Base-by-base conservation (phyloP, 257 asterid genomes). In the Echites panduratus region DNA sequence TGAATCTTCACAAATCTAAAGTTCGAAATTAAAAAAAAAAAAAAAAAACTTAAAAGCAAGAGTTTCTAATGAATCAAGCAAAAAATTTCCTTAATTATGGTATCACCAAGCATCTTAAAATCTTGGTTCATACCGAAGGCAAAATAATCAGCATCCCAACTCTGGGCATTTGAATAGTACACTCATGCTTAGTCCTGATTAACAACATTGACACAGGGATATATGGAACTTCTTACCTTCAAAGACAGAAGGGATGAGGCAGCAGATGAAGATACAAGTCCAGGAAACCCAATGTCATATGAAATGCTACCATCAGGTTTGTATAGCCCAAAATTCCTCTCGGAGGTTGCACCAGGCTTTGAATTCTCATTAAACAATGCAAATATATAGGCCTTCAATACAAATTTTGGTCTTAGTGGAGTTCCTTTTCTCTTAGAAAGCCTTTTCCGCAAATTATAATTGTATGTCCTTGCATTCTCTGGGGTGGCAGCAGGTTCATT, bases 391-490 rank as follows among this genome's bases (percentile, higher is more conserved):
- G 97, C 97, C 78, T 92, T 90, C 82, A 95, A 66, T 56, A 82
- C 80, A 74, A 20, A 58, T 77, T 87, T 90, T 13, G 99, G 99
- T 83, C 96, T 87, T 74, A 87, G 8, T 2, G 99, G 99, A 82
- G 99, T 95, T 35, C 99, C 99, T 72, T 92, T 92, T 87, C 85
- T 89, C 87, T 79, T 82, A 12, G 98, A 91, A 2, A 95, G 88
- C 85, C 98, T 80, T 72, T 95, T 95, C 22, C 96, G 90, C 71
- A 95, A 77, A 84, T 95, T 95, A 71, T 75, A 92, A 71, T 95
- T 78, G 71, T 88, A 95, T 0, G 90, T 92, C 86, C 90, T 87
- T 2, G 99, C 98, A 79, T 95, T 95, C 63, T 70, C 70, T 1
- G 73, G 70, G 0, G 92, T 90, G 14, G 99, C 99, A 63, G 91